These are phyloP conservation scores for Gossypium longicalyx DNA, from an alignment of 345 rosid species.

Conservation along the genomic window DNA sequence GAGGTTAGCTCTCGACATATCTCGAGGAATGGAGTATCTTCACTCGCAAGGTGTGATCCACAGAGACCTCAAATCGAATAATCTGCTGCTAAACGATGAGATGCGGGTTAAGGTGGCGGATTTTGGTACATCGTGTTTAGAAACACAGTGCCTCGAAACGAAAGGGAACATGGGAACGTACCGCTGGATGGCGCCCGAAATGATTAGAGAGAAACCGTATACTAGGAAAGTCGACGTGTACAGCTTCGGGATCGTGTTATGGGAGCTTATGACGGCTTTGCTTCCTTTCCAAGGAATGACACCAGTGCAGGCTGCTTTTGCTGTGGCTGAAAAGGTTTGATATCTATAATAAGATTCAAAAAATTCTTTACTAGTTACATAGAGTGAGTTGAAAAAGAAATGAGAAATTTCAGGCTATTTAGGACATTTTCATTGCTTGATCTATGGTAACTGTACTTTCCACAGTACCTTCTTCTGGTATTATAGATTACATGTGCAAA, in stretches of 20 bases:
- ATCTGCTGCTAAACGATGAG: slow-evolving; percentile 86
- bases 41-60: slow-evolving; percentile 98
- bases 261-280: slow-evolving; percentile 97
- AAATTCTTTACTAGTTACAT: background rate
- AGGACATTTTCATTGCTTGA: background rate
- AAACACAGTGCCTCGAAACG: slow-evolving; percentile 80
- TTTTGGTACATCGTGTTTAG: slow-evolving; percentile 93
- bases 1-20: slow-evolving; percentile 89
- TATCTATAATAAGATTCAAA: background rate
- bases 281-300: slow-evolving; percentile 99
- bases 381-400: too few relatives aligned
- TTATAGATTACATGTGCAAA: background rate
- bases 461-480: background rate
- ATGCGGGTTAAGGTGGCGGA: slow-evolving; percentile 98
- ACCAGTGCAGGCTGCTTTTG: slow-evolving; percentile 98
- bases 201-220: slow-evolving; percentile 91
- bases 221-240: slow-evolving; percentile 95
- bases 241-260: slow-evolving; percentile 91
- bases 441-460: background rate
- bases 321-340: slow-evolving; percentile 93
- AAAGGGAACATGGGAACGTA: slow-evolving; percentile 98
- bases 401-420: too few relatives aligned
- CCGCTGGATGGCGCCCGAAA: slow-evolving; percentile 99
- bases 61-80: slow-evolving; percentile 90
- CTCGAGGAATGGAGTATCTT: slow-evolving; percentile 99